A percentile compares a stretch with the other conserved stretches of the same genome.
Conservation (phyloP, 2,329 filamentous ascomycete genomes). For the Arthrobotrys iridis region DNA sequence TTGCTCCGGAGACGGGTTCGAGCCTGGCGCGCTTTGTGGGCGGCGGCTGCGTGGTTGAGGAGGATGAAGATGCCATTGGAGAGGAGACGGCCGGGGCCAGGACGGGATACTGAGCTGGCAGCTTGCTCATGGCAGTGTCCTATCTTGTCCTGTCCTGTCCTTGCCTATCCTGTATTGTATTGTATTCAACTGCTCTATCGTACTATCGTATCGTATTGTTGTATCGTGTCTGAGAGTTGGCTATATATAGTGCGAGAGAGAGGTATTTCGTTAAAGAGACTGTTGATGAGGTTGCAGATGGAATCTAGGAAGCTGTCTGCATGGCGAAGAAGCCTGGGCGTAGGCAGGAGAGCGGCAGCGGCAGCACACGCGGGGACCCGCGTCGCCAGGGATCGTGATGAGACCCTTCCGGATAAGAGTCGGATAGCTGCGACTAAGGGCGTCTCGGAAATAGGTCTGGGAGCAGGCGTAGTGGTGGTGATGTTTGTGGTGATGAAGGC, state of each 20-base stretch:
- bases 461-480: background rate
- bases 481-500: background rate
- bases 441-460: background rate
- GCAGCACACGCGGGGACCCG: constrained; percentile 5
- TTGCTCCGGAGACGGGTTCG: constrained; percentile 24
- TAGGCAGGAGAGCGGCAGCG: background rate
- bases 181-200: too few species aligned
- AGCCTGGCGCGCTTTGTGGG: constrained; percentile 43
- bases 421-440: background rate
- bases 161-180: too few species aligned
- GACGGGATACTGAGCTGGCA: constrained; percentile 14
- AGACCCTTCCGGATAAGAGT: background rate
- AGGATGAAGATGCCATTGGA: constrained; percentile 16
- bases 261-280: background rate
- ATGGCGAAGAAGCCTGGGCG: constrained; percentile 10
- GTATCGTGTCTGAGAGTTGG: too few species aligned
- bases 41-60: constrained; percentile 30
- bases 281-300: background rate
- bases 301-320: constrained; percentile 10
- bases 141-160: too few species aligned
- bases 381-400: background rate
- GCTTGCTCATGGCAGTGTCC: constrained; percentile 8
- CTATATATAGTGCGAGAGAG: background rate
- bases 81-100: constrained; percentile 44
- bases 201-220: too few species aligned